Percentiles rank a stretch among this genome's conserved stretches.
These are phyloP conservation scores for Fusarium oxysporum DNA, from an alignment of 2,329 filamentous ascomycete genomes.

Conservation along the genomic window DNA sequence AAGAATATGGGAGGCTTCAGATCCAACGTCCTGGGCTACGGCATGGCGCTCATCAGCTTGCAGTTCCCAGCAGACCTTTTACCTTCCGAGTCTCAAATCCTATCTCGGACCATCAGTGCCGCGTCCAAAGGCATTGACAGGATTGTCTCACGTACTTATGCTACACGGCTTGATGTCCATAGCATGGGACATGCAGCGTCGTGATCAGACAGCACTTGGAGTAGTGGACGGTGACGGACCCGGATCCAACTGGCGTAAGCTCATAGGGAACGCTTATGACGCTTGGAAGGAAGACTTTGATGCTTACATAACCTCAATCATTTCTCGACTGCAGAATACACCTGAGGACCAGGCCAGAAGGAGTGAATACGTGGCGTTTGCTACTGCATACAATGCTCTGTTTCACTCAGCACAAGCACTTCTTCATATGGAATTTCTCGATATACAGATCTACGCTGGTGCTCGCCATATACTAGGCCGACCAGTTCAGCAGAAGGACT, in stretches of 20 bases:
- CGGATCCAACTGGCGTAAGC: not conserved
- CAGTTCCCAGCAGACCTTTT: not conserved
- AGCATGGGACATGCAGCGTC: conserved; percentile 69
- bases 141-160: conserved; percentile 64
- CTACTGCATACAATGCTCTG: not conserved
- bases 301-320: not conserved
- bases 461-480: not conserved
- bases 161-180: conserved; percentile 73
- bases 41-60: not conserved
- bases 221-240: not conserved
- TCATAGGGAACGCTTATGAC: not conserved
- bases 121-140: conserved; percentile 34
- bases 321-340: not conserved
- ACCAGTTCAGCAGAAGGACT: conserved; percentile 7
- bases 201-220: conserved; percentile 69
- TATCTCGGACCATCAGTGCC: not conserved
- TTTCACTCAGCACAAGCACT: conserved; percentile 2
- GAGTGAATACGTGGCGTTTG: conserved; percentile 2
- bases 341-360: not conserved
- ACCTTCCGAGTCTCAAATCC: not conserved
- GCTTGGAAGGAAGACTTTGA: not conserved
- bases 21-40: conserved; percentile 62
- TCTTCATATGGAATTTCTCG: conserved; percentile 6
- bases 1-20: conserved; percentile 67
- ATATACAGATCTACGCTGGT: conserved; percentile 2